Base-by-base conservation (phyloP, 164 flowering plant genomes). In the Tetracentron sinense region DNA sequence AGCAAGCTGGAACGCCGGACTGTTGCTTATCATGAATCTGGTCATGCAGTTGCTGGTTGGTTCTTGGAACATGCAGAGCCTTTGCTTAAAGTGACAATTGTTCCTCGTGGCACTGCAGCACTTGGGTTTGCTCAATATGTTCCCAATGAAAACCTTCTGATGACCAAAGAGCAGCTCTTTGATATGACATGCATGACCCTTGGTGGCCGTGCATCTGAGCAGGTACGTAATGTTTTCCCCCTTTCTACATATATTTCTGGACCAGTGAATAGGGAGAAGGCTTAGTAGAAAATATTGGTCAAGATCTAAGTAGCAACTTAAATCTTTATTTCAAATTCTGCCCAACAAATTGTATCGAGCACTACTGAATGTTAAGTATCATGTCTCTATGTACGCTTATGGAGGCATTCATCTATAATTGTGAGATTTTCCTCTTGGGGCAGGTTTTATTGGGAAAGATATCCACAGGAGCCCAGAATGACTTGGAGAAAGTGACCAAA, bases 121-220 rank as follows among this genome's bases (percentile, higher is more conserved):
- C 82, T 92, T 33, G 98, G 98, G 6, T 92, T 92, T 75, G 98
- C 98, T 20, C 98, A 92, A 62, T 92, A 92, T 80, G 96, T 92
- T 58, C 96, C 98, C 1, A 92, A 79, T 65, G 98, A 92, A 62
- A 88, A 90, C 77, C 96, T 92, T 60, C 81, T 92, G 47, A 81
- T 88, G 95, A 92, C 96, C 15, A 92, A 88, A 69, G 98, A 92
- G 73, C 98, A 92, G 72, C 96, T 86, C 50, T 86, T 92, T 75
- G 98, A 92, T 53, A 81, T 92, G 95, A 92, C 96, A n/a, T 90
- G 96, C 81, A 92, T 92, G 98, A 92, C 96, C 29, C 90, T 92
- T 42, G 98, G 98, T 44, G 98, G 98, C 27, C 82, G 98, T 60
- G 98, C 98, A 46, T 83, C 98, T 21, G 98, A 92, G 68, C 93